A percentile compares a stretch with the other conserved stretches of the same genome.
Conservation (phyloP, 257 asterid species). For the Solanum tarijense region DNA sequence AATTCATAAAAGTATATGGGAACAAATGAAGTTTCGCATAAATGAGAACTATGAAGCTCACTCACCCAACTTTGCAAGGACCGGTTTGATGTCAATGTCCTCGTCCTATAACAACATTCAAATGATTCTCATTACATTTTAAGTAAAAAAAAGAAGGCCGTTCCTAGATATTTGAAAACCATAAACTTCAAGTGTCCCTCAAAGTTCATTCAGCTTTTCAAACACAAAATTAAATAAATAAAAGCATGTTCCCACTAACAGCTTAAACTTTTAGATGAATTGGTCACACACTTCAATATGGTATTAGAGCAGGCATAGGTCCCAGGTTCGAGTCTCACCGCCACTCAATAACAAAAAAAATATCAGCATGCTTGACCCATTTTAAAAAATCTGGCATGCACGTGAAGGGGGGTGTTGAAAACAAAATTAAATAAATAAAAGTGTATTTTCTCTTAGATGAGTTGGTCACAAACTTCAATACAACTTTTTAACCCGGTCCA, state of each 20-base stretch:
- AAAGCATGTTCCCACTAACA: background rate
- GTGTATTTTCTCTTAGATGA: background rate
- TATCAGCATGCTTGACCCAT: background rate
- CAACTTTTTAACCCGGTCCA: background rate
- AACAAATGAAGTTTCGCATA: background rate
- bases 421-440: background rate
- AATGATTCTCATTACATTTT: conserved; percentile 20
- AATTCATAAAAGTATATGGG: background rate
- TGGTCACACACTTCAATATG: background rate
- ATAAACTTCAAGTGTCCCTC: background rate
- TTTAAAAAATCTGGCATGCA: background rate
- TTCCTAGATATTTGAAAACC: background rate
- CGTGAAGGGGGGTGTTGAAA: background rate
- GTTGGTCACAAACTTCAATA: background rate
- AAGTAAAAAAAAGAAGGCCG: background rate
- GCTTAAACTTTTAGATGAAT: background rate
- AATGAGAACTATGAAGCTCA: conserved; percentile 2
- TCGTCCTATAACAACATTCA: conserved; percentile 50
- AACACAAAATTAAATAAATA: background rate
- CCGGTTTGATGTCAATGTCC: conserved; percentile 41
- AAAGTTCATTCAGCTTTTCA: background rate
- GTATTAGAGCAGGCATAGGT: background rate
- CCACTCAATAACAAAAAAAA: background rate
- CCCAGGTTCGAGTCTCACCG: background rate
- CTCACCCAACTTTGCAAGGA: conserved; percentile 80